These are phyloP conservation scores for Colletotrichum noveboracense DNA, from an alignment of 2,329 filamentous ascomycete genomes.

Conservation along the genomic window DNA sequence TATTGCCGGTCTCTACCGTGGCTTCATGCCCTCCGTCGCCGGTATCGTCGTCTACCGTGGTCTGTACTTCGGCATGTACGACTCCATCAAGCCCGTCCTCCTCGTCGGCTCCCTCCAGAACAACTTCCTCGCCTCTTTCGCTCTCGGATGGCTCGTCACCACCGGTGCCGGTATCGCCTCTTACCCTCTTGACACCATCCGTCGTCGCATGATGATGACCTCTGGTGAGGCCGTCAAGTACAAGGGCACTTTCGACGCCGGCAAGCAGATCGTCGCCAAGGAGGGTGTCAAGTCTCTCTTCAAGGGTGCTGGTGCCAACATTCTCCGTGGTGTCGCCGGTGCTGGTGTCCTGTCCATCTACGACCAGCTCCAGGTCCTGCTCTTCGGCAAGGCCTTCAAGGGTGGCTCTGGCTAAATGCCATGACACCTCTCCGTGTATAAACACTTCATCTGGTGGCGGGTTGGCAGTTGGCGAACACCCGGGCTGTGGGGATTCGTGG, in stretches of 20 bases:
- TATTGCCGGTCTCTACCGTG: conserved; percentile 99
- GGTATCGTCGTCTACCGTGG: conserved; percentile 99
- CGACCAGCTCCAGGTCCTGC: conserved; percentile 97
- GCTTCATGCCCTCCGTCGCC: conserved; percentile 99
- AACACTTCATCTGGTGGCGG: conserved; percentile 36
- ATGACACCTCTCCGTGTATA: conserved; percentile 44
- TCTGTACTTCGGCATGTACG: conserved; percentile 99
- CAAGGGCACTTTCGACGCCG: conserved; percentile 94
- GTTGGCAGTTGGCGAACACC: conserved; percentile 35
- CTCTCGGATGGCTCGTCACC: conserved; percentile 98
- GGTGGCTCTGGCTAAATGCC: conserved; percentile 56
- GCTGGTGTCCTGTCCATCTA: conserved; percentile 99
- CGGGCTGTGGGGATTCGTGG: conserved; percentile 38
- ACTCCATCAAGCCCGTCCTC: conserved; percentile 99
- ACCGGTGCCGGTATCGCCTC: conserved; percentile 99
- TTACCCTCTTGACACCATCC: conserved; percentile 99
- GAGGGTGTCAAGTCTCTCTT: conserved; percentile 99
- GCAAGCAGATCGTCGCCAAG: conserved; percentile 93
- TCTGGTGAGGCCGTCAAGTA: conserved; percentile 98
- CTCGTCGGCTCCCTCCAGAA: conserved; percentile 89
- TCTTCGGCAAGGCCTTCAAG: conserved; percentile 99
- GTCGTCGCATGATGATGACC: conserved; percentile 99
- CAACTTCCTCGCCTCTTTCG: conserved; percentile 99
- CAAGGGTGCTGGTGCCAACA: conserved; percentile 99
- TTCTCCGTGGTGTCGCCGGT: conserved; percentile 99